phyloP scores from a whole-genome alignment of 1,284 basidiomycete species.

The Agroathelia rolfsii region DNA sequence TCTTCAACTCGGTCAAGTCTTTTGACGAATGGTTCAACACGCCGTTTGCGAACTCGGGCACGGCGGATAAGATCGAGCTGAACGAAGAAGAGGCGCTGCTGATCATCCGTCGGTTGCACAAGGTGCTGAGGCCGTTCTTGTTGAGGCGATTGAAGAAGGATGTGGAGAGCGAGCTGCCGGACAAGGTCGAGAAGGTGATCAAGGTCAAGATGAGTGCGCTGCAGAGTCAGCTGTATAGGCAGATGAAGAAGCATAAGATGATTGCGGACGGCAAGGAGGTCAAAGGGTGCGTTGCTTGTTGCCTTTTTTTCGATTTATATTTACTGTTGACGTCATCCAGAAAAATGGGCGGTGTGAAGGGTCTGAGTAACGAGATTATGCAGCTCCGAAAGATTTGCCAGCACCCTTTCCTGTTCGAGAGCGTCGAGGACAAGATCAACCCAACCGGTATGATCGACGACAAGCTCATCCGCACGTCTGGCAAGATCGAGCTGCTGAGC shows the following conservation, averaged over 20 bases:
- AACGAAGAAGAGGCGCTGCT: constrained; percentile 99
- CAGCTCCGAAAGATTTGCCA: constrained; percentile 99
- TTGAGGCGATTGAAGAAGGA: constrained; percentile 96
- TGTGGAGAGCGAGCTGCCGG: constrained; percentile 94
- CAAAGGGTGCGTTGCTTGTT: constrained; percentile 46
- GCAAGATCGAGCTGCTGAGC: constrained; percentile 94
- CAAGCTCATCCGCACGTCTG: constrained; percentile 79
- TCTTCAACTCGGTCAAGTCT: constrained; percentile 99
- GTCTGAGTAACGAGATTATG: constrained; percentile 97
- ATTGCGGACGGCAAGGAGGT: constrained; percentile 79
- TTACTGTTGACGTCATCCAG: constrained; percentile 24
- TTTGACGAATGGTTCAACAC: constrained; percentile 99
- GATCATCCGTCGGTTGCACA: constrained; percentile 96
- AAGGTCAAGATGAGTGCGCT: constrained; percentile 95
- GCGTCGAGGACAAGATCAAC: constrained; percentile 89
- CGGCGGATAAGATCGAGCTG: constrained; percentile 94
- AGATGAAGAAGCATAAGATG: constrained; percentile 97
- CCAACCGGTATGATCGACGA: constrained; percentile 77
- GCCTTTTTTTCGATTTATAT: not conserved
- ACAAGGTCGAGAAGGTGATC: constrained; percentile 99
- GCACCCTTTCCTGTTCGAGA: constrained; percentile 93
- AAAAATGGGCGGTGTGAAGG: constrained; percentile 71
- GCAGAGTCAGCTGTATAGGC: constrained; percentile 93
- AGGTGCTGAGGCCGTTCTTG: constrained; percentile 96
- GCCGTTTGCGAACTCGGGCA: constrained; percentile 95